phyloP scores from a whole-genome alignment of 2,329 filamentous ascomycete genomes.

The Harringtonia lauricola region DNA sequence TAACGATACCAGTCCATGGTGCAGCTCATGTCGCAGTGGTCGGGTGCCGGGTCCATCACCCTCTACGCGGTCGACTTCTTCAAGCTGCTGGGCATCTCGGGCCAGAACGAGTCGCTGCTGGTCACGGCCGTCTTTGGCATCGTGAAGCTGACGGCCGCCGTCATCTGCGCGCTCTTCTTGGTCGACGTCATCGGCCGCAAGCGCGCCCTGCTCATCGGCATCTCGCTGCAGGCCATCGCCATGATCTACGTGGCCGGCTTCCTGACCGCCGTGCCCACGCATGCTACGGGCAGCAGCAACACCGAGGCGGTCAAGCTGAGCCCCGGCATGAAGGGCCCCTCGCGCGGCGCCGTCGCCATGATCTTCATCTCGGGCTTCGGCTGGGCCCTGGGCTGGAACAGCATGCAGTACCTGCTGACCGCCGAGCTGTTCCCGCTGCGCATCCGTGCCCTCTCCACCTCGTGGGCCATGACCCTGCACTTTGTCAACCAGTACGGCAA shows the following conservation, averaged over 20 bases:
- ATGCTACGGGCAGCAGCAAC: constrained; percentile 29
- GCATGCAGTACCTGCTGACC: constrained; percentile 66
- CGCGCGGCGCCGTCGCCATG: constrained; percentile 21
- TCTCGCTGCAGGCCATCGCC: constrained; percentile 25
- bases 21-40: constrained; percentile 29
- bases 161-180: constrained; percentile 31
- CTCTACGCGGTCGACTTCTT: constrained; percentile 31
- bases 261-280: constrained; percentile 20
- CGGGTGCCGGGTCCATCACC: constrained; percentile 31
- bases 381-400: constrained; percentile 37
- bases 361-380: constrained; percentile 45
- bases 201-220: constrained; percentile 18
- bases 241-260: constrained; percentile 29
- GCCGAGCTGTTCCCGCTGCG: constrained; percentile 66
- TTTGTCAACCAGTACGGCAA: constrained; percentile 72
- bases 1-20: too few species aligned
- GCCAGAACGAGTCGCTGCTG: constrained; percentile 20
- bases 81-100: constrained; percentile 21
- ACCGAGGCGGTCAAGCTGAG: too few species aligned
- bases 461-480: constrained; percentile 63
- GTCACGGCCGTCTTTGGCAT: constrained; percentile 30
- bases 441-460: constrained; percentile 58
- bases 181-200: constrained; percentile 29
- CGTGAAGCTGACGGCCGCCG: constrained; percentile 28
- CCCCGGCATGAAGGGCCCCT: constrained; percentile 16